Evolutionary conservation across 1,284 basidiomycete genomes (phyloP).

Genomic region (Sparassis latifolia): DNA sequence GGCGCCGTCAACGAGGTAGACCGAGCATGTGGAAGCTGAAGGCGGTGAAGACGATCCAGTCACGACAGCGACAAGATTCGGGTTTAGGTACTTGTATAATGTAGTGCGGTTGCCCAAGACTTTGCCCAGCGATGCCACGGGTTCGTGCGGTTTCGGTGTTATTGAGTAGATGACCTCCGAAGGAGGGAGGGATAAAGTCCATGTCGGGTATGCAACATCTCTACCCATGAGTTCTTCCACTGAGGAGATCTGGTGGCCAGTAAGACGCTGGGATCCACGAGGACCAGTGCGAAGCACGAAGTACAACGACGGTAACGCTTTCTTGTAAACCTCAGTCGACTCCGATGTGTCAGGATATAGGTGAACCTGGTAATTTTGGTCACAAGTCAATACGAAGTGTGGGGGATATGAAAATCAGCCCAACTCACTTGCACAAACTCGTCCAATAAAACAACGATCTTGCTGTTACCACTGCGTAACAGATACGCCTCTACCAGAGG

Average conservation of each 20-base stretch:
- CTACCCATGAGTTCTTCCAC: conserved; percentile 38
- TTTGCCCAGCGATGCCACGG: conserved; percentile 74
- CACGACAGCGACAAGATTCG: conserved; percentile 66
- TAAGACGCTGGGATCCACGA: conserved; percentile 36
- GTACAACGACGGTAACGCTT: conserved; percentile 37
- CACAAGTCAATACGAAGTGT: background rate
- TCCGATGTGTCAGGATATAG: conserved; percentile 56
- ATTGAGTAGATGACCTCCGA: conserved; percentile 48
- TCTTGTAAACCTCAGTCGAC: conserved; percentile 36
- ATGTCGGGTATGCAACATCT: conserved; percentile 53
- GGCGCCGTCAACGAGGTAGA: conserved; percentile 74
- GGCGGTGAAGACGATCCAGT: conserved; percentile 36
- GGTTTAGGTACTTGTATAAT: conserved; percentile 93
- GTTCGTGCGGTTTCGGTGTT: conserved; percentile 40
- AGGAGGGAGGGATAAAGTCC: conserved; percentile 54
- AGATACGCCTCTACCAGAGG: conserved; percentile 54
- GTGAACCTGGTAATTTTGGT: conserved; percentile 36
- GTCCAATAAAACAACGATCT: conserved; percentile 57
- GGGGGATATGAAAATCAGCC: conserved; percentile 3
- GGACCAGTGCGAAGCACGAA: conserved; percentile 48
- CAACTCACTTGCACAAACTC: conserved; percentile 51
- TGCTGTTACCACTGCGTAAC: conserved; percentile 35
- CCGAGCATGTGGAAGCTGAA: conserved; percentile 38
- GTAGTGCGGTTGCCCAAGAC: conserved; percentile 86
- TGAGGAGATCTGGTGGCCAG: conserved; percentile 48